Percentiles rank a stretch among this genome's conserved stretches.
phyloP scores from a whole-genome alignment of 257 asterid genomes.

The Sherardia arvensis region DNA sequence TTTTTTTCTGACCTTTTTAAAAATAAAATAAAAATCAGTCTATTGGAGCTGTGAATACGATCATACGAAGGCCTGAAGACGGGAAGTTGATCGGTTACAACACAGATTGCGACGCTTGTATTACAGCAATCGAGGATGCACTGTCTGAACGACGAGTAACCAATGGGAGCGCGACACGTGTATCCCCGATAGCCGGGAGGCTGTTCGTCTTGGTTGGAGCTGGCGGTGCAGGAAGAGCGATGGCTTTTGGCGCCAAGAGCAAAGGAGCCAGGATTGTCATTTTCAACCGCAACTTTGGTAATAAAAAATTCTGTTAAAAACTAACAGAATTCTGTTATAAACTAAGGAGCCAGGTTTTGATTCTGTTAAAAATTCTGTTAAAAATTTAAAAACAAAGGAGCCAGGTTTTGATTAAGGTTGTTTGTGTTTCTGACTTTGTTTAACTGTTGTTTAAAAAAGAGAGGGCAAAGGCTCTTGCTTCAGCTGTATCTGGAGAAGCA shows the following conservation, averaged over 20 bases:
- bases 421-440: constrained; percentile 4
- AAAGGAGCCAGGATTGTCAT: constrained; percentile 65
- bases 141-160: constrained; percentile 23
- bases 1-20: too few species aligned
- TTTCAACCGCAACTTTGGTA: constrained; percentile 66
- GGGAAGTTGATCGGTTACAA: constrained; percentile 63
- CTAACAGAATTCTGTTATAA: too few species aligned
- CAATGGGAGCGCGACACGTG: constrained; percentile 22
- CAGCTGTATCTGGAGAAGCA: constrained; percentile 64
- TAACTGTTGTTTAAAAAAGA: constrained; percentile 18
- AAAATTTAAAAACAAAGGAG: too few species aligned
- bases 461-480: constrained; percentile 60
- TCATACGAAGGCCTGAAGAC: constrained; percentile 43
- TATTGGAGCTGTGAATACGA: constrained; percentile 68
- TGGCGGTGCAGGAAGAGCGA: constrained; percentile 77
- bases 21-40: too few species aligned
- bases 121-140: constrained; percentile 65
- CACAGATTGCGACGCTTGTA: constrained; percentile 66
- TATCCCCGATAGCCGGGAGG: constrained; percentile 55
- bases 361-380: too few species aligned
- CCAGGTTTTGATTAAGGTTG: not conserved
- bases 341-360: too few species aligned
- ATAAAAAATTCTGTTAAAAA: constrained; percentile 15
- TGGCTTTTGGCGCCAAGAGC: constrained; percentile 64
- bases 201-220: constrained; percentile 66